Percentiles rank a stretch among this genome's conserved stretches.
Evolutionary conservation across 2,329 filamentous ascomycete genomes (phyloP).

Genomic region (Cercospora sojina): DNA sequence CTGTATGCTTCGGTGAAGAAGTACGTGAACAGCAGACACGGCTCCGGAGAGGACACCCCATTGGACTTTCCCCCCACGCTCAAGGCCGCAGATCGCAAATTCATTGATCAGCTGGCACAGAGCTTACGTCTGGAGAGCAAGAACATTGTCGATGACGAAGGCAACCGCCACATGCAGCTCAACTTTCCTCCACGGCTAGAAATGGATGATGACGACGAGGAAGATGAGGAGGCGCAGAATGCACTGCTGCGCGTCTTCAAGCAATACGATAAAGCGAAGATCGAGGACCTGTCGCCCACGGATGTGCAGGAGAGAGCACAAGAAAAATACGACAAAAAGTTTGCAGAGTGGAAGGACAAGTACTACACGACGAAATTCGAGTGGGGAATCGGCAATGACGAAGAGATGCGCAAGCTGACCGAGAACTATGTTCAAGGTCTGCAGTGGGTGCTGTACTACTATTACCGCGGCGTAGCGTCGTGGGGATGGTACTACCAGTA

Average conservation of each 20-base stretch:
- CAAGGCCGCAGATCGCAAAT: slow-evolving; percentile 84
- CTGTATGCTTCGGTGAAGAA: slow-evolving; percentile 79
- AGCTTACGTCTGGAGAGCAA: slow-evolving; percentile 66
- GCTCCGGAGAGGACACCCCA: slow-evolving; percentile 50
- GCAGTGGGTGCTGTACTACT: slow-evolving; percentile 98
- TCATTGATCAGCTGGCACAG: slow-evolving; percentile 81
- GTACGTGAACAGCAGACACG: slow-evolving; percentile 70
- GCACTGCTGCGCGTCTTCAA: slow-evolving; percentile 83
- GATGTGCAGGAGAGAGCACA: slow-evolving; percentile 78
- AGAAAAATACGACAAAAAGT: slow-evolving; percentile 85
- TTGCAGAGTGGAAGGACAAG: slow-evolving; percentile 87
- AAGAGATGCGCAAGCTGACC: slow-evolving; percentile 75
- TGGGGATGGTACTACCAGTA: slow-evolving; percentile 99
- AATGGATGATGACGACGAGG: slow-evolving; percentile 61
- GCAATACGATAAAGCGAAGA: slow-evolving; percentile 84
- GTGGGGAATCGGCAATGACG: slow-evolving; percentile 78
- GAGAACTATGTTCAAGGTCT: slow-evolving; percentile 98
- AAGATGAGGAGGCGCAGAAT: slow-evolving; percentile 79
- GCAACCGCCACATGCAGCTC: slow-evolving; percentile 65
- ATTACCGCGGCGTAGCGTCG: slow-evolving; percentile 93
- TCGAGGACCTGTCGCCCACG: slow-evolving; percentile 75
- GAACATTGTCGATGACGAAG: slow-evolving; percentile 62
- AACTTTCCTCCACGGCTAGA: slow-evolving; percentile 56
- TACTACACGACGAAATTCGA: slow-evolving; percentile 92
- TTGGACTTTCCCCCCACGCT: slow-evolving; percentile 73